A percentile compares a stretch with the other conserved stretches of the same genome.
These are phyloP conservation scores for Zangia roseola DNA, from an alignment of 768 basidiomycete species.

Conservation along the genomic window DNA sequence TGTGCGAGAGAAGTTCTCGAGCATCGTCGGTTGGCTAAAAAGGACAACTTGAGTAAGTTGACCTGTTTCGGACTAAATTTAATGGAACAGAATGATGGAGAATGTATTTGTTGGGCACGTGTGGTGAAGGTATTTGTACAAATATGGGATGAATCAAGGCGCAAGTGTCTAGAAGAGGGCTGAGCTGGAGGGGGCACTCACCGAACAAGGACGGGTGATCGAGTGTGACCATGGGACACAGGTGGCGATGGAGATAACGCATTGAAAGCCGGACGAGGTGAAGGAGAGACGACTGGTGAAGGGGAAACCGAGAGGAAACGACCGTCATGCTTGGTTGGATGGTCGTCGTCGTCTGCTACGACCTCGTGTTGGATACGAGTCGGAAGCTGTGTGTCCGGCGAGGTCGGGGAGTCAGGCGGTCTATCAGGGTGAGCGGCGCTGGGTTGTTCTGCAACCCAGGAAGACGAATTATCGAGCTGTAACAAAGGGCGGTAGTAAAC, in stretches of 20 bases:
- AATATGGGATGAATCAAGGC: conserved; percentile 7
- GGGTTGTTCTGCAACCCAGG: conserved; percentile 17
- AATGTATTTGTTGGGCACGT: conserved; percentile 11
- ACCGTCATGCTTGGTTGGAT: conserved; percentile 29
- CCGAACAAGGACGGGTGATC: conserved; percentile 32
- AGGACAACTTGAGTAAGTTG: conserved; percentile 13
- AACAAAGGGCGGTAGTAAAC: conserved; percentile 28
- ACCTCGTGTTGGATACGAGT: conserved; percentile 8
- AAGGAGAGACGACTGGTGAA: conserved; percentile 9
- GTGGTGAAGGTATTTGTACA: conserved; percentile 12
- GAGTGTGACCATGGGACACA: conserved; percentile 23
- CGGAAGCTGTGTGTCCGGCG: conserved; percentile 4
- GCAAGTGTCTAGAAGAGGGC: conserved; percentile 6
- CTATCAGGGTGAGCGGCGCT: conserved; percentile 4
- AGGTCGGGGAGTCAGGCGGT: conserved; percentile 7
- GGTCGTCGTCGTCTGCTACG: conserved; percentile 18
- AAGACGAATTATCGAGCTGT: conserved; percentile 32
- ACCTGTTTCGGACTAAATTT: neutral
- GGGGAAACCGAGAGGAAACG: conserved; percentile 16
- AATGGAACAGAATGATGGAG: neutral
- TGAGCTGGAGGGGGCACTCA: conserved; percentile 13
- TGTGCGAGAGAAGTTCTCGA: conserved; percentile 52
- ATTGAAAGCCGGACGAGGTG: conserved; percentile 10
- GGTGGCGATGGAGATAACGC: conserved; percentile 15
- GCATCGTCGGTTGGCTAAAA: conserved; percentile 46